Evolutionary conservation across 2,329 filamentous ascomycete species (phyloP), one percentile per base, ranked within the genome.

Genomic region (Alternaria sp.): DNA sequence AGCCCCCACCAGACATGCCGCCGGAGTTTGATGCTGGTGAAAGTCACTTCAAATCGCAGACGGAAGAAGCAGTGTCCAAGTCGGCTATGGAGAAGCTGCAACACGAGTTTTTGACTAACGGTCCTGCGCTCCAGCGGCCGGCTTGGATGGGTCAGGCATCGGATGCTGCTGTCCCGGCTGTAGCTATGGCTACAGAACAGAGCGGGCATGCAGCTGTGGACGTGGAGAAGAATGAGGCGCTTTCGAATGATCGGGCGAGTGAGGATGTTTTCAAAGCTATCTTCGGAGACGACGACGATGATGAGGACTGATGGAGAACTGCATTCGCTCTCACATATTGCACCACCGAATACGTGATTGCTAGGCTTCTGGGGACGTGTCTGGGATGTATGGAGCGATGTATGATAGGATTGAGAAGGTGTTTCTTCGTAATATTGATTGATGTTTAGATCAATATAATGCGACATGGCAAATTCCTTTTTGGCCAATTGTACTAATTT

Each of bases 241-340:
- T 97, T 10, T 92, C 96, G 74, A 90, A 87, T 0, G 85, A 89
- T 72, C 86, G 88, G 58, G 92, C 94, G 1, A 89, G 91, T 15
- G 92, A 94, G 53, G 92, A 92, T 46, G 90, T 97, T 0, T 94
- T 97, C 72, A 92, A 88, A 70, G 92, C 93, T n/a, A 94, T 98
- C 28, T 98, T 98, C 86, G 95, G 94, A 6, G 93, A 94, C 77
- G 92, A 92, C 74, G 90, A 91, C 68, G 91, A 93, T 44, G 69
- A 71, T 10, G 67, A 74, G 6, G 66, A 69, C 21, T 63, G 33
- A 63, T 18, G 25, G 18, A 45, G 14, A 9, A 21, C 4, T 7
- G 4, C 25, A 21, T 25, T 14, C 4, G 18, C 6, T n/a, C 12
- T 10, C n/a, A 44, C 7, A 44, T 18, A 44, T 20, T 18, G 41